These are phyloP conservation scores for Rhizopus arrhizus DNA, from an alignment of 371 early-diverging fungal species.

Conservation along the genomic window DNA sequence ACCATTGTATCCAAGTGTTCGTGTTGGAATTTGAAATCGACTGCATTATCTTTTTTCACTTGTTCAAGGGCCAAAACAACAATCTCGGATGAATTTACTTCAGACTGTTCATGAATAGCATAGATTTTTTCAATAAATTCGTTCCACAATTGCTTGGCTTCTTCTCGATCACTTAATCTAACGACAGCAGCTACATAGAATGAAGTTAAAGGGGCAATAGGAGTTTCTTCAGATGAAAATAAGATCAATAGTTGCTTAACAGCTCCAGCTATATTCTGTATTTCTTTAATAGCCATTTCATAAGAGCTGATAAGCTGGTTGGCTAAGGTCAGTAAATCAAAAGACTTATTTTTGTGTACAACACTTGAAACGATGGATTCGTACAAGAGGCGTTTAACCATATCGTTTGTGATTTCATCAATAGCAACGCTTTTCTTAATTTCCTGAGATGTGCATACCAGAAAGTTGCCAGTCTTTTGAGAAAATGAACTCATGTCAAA, in stretches of 20 bases:
- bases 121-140: conserved; percentile 14
- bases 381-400: conserved; percentile 29
- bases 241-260: conserved; percentile 20
- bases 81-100: conserved; percentile 13
- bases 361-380: conserved; percentile 35
- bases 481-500: conserved; percentile 35
- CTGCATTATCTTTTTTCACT: conserved; percentile 9
- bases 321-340: conserved; percentile 21
- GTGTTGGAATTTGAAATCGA: conserved; percentile 7
- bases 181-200: conserved; percentile 21
- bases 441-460: conserved; percentile 23
- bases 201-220: conserved; percentile 14
- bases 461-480: conserved; percentile 25
- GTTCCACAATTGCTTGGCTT: conserved; percentile 25
- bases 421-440: conserved; percentile 2
- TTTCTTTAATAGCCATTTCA: conserved; percentile 4
- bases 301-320: conserved; percentile 21
- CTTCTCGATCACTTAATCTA: conserved; percentile 5
- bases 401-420: conserved; percentile 5
- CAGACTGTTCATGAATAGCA: conserved; percentile 8
- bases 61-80: conserved; percentile 13
- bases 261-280: conserved; percentile 15
- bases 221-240: conserved; percentile 19
- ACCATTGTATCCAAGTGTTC: conserved; percentile 13
- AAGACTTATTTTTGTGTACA: conserved; percentile 34